These are phyloP conservation scores for Arthrinium phaeospermum DNA, from an alignment of 2,329 filamentous ascomycete genomes.

Conservation along the genomic window DNA sequence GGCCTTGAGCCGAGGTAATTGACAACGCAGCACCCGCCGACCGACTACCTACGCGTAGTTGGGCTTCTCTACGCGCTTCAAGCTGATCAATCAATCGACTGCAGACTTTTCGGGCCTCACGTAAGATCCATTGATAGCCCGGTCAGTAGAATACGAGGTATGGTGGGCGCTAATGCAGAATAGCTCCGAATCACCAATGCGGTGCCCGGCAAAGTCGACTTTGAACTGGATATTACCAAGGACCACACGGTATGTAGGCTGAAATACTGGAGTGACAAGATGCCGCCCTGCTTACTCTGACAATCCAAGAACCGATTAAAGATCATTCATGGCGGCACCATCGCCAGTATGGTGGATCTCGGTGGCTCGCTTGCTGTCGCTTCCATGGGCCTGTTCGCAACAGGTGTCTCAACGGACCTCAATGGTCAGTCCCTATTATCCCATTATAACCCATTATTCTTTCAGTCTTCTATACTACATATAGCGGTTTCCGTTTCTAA, in stretches of 20 bases:
- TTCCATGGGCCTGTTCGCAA: conserved; percentile 66
- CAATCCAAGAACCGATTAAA: conserved; percentile 70
- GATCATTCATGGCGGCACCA: conserved; percentile 79
- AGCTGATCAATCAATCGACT: not conserved
- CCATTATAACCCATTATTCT: not conserved
- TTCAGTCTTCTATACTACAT: not conserved
- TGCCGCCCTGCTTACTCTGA: conserved; percentile 18
- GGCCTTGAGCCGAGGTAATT: conserved; percentile 85
- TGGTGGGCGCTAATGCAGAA: conserved; percentile 17
- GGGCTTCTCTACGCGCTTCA: not conserved
- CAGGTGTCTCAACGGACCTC: conserved; percentile 69
- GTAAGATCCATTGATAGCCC: conserved; percentile 35
- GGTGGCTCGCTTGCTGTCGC: conserved; percentile 70
- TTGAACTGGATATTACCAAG: conserved; percentile 76
- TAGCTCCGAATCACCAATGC: conserved; percentile 73
- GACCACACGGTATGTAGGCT: conserved; percentile 69
- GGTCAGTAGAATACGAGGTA: conserved; percentile 5
- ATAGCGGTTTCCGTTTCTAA: conserved; percentile 21
- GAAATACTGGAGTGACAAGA: not conserved
- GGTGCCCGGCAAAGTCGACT: conserved; percentile 70
- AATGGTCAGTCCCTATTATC: conserved; percentile 52
- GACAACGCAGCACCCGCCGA: not conserved
- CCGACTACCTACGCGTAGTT: not conserved
- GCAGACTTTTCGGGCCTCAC: conserved; percentile 48
- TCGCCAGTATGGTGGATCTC: conserved; percentile 76